These are phyloP conservation scores for Scortechinia acanthostroma DNA, from an alignment of 2,329 filamentous ascomycete genomes.

Conservation along the genomic window DNA sequence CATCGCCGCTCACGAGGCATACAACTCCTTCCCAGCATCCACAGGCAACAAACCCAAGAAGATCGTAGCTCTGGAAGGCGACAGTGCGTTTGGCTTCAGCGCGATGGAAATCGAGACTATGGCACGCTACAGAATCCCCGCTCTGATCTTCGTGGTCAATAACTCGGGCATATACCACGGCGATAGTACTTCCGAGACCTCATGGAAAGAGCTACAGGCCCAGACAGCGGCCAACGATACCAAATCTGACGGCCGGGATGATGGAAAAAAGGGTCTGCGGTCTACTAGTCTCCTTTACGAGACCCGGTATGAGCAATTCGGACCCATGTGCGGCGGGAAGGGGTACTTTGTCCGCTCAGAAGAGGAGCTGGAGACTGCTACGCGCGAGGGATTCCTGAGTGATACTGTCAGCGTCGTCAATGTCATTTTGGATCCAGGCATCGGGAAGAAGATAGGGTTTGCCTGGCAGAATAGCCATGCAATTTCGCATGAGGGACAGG, in stretches of 20 bases:
- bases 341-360: conserved; percentile 40
- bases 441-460: conserved; percentile 25
- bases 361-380: conserved; percentile 40
- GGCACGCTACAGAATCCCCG: conserved; percentile 41
- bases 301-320: conserved; percentile 44
- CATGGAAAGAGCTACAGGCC: conserved; percentile 32
- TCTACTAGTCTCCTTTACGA: conserved; percentile 42
- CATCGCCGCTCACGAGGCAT: conserved; percentile 45
- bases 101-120: conserved; percentile 48
- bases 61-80: conserved; percentile 45
- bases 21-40: conserved; percentile 28
- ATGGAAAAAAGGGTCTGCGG: conserved; percentile 25
- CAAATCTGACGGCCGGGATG: conserved; percentile 12
- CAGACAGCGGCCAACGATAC: conserved; percentile 10
- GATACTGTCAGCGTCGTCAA: conserved; percentile 41
- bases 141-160: conserved; percentile 46
- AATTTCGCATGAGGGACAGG: conserved; percentile 6
- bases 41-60: conserved; percentile 33
- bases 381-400: conserved; percentile 36
- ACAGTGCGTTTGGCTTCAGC: conserved; percentile 46
- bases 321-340: conserved; percentile 42
- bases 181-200: conserved; percentile 23
- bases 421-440: conserved; percentile 42
- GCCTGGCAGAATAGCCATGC: conserved; percentile 9
- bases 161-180: conserved; percentile 43